Percentiles rank a stretch among this genome's conserved stretches.
Conservation (phyloP, 148 eudicot species). For the Nepenthes mirabilis region DNA sequence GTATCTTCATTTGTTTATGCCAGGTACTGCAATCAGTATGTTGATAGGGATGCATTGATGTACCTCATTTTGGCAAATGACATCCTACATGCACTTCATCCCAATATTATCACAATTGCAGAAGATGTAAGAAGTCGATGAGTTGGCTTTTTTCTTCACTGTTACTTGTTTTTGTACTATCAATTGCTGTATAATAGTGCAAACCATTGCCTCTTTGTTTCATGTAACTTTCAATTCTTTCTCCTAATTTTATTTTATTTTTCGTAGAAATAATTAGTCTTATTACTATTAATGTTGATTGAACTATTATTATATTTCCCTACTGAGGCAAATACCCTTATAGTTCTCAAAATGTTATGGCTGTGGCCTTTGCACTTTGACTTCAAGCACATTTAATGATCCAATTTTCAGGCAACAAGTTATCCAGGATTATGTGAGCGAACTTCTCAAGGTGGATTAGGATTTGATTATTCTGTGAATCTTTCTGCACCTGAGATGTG, state of each 20-base stretch:
- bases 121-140: conserved; percentile 68
- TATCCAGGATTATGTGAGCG: conserved; percentile 94
- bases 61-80: conserved; percentile 92
- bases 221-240: background rate
- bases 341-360: background rate
- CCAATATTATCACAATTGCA: conserved; percentile 80
- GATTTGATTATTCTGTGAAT: conserved; percentile 92
- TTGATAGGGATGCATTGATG: conserved; percentile 74
- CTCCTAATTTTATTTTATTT: background rate
- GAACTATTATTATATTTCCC: no score
- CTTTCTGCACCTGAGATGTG: conserved; percentile 84
- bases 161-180: background rate
- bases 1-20: background rate
- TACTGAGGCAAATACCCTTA: no score
- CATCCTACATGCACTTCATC: conserved; percentile 79
- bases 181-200: no score
- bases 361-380: conserved; percentile 1
- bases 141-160: background rate
- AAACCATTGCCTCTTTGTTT: no score
- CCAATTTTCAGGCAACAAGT: conserved; percentile 46
- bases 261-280: background rate
- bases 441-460: conserved; percentile 91
- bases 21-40: conserved; percentile 97
- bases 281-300: background rate
- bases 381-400: background rate